Base-by-base conservation (phyloP, 2,329 filamentous ascomycete species). In the Penicillium nordicum region DNA sequence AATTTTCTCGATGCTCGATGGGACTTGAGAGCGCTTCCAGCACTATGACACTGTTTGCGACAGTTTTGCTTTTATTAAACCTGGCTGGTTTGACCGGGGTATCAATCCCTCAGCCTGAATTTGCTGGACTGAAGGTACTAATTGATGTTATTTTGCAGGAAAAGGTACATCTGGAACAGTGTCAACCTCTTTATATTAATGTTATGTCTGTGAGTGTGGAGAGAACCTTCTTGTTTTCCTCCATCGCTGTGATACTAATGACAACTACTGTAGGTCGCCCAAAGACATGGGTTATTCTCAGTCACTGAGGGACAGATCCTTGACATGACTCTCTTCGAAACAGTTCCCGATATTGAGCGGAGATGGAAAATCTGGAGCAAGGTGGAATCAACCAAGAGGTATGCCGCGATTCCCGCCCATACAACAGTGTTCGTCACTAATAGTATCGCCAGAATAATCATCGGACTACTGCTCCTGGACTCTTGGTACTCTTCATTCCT, bases 341-440 rank as follows among this genome's bases (percentile, higher is more conserved):
- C 63, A 5, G 71, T 79, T 7, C 66, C 75, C 14, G 76, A 79
- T 58, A 71, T 77, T 34, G 77, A 80, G 47, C 67, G 72, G 25
- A 69, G 75, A 61, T 83, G 80, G 80, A 80, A 78, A 61, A 76
- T 78, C 2, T 83, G 80, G 80, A 75, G 76, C 58, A 77, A 78
- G 47, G 73, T 82, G 8, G 80, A 83, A 65, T 81, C 78, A 45
- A 73, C 73, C 0, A 82, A 82, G 63, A 73, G 79, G 71, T 71
- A 58, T 44, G 62, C 46, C 29, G 1, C 14, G 5, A 10, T 12
- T 25, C n/a, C 23, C 8, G 9, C 4, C 32, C 4, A 36, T 29
- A 29, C 14, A 12, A 16, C 7, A 10, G 32, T 34, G 32, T 8
- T 16, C 7, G 34, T n/a, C 27, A 18, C 57, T 67, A 51, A 63